phyloP scores from a whole-genome alignment of 2,329 filamentous ascomycete species.

The Trichoderma sp. region DNA sequence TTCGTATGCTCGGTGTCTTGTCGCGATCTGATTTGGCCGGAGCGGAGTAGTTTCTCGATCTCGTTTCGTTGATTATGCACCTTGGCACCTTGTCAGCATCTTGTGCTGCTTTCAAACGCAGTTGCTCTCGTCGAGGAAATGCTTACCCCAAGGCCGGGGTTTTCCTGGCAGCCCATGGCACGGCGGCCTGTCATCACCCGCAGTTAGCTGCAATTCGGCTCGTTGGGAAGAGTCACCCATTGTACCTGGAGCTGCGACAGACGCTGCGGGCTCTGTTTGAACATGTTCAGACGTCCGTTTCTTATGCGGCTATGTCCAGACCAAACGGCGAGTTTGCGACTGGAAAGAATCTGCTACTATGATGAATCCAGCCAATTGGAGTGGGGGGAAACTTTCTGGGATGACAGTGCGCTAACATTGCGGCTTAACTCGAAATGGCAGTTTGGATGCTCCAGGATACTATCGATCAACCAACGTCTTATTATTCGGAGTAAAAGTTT shows the following conservation, averaged over 20 bases:
- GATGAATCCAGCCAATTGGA: constrained; percentile 4
- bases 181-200: constrained; percentile 7
- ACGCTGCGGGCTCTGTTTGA: constrained; percentile 37
- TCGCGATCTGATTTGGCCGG: constrained; percentile 14
- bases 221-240: no score
- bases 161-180: constrained; percentile 17
- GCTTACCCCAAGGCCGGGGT: constrained; percentile 21
- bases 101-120: neutral
- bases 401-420: neutral
- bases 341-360: constrained; percentile 19
- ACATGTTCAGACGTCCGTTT: constrained; percentile 32
- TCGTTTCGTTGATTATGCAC: neutral
- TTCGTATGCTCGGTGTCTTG: constrained; percentile 46
- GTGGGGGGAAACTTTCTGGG: constrained; percentile 1
- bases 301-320: neutral
- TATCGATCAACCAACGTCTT: no score
- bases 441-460: neutral
- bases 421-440: constrained; percentile 1
- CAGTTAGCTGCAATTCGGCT: neutral
- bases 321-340: constrained; percentile 5
- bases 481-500: no score
- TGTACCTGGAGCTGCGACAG: constrained; percentile 36
- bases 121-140: neutral
- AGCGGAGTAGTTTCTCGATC: neutral
- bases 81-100: neutral